These are phyloP conservation scores for Chrysosporium keratinophilum DNA, from an alignment of 2,329 filamentous ascomycete genomes.

Conservation along the genomic window DNA sequence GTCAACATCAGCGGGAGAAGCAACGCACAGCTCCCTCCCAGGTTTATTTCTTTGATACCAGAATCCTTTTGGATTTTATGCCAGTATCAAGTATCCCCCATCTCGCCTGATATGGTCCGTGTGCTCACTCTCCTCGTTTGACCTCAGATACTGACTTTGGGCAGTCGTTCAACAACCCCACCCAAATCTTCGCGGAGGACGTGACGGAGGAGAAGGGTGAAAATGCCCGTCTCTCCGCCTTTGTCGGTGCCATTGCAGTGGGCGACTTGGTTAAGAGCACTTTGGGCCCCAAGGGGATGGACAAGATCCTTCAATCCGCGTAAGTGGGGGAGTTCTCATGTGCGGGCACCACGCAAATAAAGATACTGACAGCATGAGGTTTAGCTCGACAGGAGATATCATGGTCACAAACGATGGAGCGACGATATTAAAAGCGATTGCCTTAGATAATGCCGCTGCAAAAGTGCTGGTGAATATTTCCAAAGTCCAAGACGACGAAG, in stretches of 20 bases:
- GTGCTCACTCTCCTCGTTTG: background rate
- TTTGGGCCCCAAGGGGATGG: slow-evolving; percentile 95
- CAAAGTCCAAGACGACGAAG: slow-evolving; percentile 97
- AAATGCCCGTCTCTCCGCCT: slow-evolving; percentile 96
- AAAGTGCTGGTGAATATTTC: slow-evolving; percentile 99
- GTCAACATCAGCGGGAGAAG: background rate
- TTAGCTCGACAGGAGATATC: slow-evolving; percentile 84
- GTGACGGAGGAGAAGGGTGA: slow-evolving; percentile 97
- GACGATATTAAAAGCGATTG: slow-evolving; percentile 96
- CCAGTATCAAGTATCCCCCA: background rate
- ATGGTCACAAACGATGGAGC: slow-evolving; percentile 98
- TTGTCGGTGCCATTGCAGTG: slow-evolving; percentile 95
- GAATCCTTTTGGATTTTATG: background rate
- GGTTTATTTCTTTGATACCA: background rate
- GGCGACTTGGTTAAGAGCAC: slow-evolving; percentile 97
- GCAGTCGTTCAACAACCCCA: slow-evolving; percentile 55
- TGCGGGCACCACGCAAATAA: background rate
- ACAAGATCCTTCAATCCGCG: slow-evolving; percentile 95
- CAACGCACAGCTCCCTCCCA: background rate
- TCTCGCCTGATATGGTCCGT: slow-evolving; percentile 14
- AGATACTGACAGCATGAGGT: background rate
- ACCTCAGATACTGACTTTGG: slow-evolving; percentile 5
- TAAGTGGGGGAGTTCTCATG: slow-evolving; percentile 33
- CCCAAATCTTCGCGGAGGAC: slow-evolving; percentile 95
- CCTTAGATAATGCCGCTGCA: slow-evolving; percentile 92